These are phyloP conservation scores for Aspergillus cavernicola DNA, from an alignment of 495 filamentous ascomycete genomes.

Conservation along the genomic window DNA sequence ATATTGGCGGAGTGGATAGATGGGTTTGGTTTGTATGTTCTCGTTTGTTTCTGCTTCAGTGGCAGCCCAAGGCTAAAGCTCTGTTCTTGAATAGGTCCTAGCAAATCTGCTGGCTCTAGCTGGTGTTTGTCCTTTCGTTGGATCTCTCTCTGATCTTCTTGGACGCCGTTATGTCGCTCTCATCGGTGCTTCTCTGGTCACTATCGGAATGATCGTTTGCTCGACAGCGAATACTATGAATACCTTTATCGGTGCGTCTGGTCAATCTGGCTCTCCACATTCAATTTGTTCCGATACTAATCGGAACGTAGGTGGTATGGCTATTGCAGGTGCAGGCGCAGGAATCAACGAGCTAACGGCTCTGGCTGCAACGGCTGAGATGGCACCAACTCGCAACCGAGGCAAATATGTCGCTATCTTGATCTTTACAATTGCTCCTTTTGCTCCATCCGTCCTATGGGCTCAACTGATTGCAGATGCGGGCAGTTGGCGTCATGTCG, in stretches of 20 bases:
- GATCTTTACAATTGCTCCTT: constrained; percentile 65
- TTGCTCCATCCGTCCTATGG: constrained; percentile 65
- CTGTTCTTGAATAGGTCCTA: constrained; percentile 36
- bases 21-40: constrained; percentile 66
- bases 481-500: constrained; percentile 61
- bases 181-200: constrained; percentile 53
- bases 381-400: constrained; percentile 63
- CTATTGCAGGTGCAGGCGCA: constrained; percentile 58
- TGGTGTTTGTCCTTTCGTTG: constrained; percentile 69
- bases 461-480: constrained; percentile 63
- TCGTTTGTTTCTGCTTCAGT: not conserved
- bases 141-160: constrained; percentile 64
- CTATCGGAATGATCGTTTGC: constrained; percentile 64
- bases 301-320: constrained; percentile 51
- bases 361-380: constrained; percentile 63
- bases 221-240: constrained; percentile 64
- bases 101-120: constrained; percentile 65
- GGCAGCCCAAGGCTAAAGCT: not conserved
- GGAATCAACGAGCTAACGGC: constrained; percentile 66
- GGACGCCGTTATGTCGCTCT: constrained; percentile 67
- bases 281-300: constrained; percentile 14
- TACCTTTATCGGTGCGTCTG: constrained; percentile 59
- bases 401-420: constrained; percentile 66
- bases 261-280: constrained; percentile 4
- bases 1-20: constrained; percentile 61